Base-by-base conservation (phyloP, 1,284 basidiomycete species). In the Tilletia horrida region DNA sequence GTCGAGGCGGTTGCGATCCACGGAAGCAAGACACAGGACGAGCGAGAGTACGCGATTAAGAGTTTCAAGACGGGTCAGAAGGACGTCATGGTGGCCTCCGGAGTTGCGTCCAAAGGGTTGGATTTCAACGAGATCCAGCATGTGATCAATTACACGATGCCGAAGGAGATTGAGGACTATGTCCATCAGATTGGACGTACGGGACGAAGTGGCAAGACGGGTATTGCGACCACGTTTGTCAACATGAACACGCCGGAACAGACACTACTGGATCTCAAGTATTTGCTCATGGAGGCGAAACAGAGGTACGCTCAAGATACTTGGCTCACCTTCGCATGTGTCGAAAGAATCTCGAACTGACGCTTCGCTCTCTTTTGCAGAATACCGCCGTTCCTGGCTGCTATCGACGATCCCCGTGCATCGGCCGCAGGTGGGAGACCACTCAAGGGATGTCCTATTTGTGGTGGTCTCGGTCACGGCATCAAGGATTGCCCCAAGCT, bases 181-280 rank as follows among this genome's bases (percentile, higher is more conserved):
- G 79, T 80, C n/a, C 96, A 98, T 85, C 94, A 97, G 83, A 97
- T 98, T 75, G 96, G 96, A 27, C 90, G 96, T 74, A 99, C 96
- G 1, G 96, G 96, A 66, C 89, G 96, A 73, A 93, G 91, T 71
- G 96, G 96, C 27, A 97, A 97, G 82, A 98, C 95, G 1, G 96
- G 96, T 71, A 93, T 97, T 66, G 96, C 96, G n/a, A 98, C 96
- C 25, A 96, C 96, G n/a, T 98, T 99, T 82, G 92, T 98, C 67
- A 98, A 98, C 81, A 93, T 94, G 89, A 92, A 91, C 78, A 96
- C 94, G 1, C 87, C 90, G 0, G 94, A 98, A 81, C 94, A 97
- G 84, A 98, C 95, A 0, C 84, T 98, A 61, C 83, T 98, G 70
- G 96, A 99, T 85, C 85, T 98, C 71, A 99, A 98, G 84, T 98